These are phyloP conservation scores for Emmonsiellopsis sp. DNA, from an alignment of 2,329 filamentous ascomycete genomes.

Conservation along the genomic window DNA sequence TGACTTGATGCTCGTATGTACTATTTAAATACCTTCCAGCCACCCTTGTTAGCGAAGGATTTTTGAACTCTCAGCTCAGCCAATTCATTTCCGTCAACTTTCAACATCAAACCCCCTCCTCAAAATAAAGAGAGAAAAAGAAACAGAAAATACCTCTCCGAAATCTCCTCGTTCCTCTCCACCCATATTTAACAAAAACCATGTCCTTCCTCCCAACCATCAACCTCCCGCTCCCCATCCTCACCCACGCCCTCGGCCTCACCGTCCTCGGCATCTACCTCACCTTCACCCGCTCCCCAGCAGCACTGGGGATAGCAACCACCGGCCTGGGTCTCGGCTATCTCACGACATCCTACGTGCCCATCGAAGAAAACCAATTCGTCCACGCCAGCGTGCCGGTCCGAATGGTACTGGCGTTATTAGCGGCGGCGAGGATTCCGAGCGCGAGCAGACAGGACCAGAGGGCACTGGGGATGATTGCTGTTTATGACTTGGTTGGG, in stretches of 20 bases:
- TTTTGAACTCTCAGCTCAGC: neutral
- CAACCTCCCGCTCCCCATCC: conserved; percentile 1
- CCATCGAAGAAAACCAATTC: conserved; percentile 3
- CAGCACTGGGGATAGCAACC: neutral
- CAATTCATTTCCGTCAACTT: neutral
- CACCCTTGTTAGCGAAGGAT: no score
- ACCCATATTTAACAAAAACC: neutral
- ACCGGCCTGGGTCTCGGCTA: conserved; percentile 1
- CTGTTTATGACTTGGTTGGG: neutral
- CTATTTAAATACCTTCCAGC: no score
- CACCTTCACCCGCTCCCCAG: neutral
- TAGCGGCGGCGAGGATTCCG: neutral
- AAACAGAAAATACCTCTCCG: neutral
- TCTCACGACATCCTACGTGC: conserved; percentile 1
- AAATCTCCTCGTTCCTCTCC: no score
- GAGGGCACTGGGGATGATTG: neutral
- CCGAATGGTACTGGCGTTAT: neutral
- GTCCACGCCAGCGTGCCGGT: conserved; percentile 2
- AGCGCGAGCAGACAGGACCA: neutral
- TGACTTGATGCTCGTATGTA: no score
- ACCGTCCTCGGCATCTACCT: neutral
- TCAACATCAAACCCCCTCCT: neutral
- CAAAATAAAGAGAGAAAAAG: neutral
- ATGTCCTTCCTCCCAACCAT: conserved; percentile 2
- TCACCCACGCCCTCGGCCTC: conserved; percentile 3